Conservation (phyloP, 306 rosid species). For the Quercus wislizeni region DNA sequence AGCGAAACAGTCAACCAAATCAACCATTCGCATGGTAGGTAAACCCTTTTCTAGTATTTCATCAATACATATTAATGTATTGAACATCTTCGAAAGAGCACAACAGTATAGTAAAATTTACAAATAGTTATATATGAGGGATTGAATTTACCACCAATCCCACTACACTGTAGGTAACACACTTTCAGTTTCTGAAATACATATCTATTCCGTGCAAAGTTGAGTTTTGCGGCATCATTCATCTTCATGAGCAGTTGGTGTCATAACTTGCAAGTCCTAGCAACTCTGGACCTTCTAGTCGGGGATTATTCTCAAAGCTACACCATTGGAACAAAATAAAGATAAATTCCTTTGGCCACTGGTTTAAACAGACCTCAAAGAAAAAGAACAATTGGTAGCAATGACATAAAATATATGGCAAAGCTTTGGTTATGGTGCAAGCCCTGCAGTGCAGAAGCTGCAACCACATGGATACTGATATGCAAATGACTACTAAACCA, state of each 20-base stretch:
- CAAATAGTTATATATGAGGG: constrained; percentile 43
- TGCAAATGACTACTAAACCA: not conserved
- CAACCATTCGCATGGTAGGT: not conserved
- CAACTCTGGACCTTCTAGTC: constrained; percentile 94
- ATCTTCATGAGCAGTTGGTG: constrained; percentile 78
- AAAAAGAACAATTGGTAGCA: constrained; percentile 1
- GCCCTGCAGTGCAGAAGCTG: not conserved
- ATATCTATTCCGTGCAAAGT: constrained; percentile 33
- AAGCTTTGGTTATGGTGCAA: not conserved
- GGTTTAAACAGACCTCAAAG: not conserved
- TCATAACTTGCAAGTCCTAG: constrained; percentile 91
- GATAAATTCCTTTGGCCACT: constrained; percentile 16
- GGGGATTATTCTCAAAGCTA: constrained; percentile 87
- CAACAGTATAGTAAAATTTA: constrained; percentile 43
- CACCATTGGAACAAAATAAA: constrained; percentile 31
- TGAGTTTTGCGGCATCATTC: constrained; percentile 31
- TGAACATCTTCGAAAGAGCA: constrained; percentile 28
- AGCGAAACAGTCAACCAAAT: constrained; percentile 12
- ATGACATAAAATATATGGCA: not conserved
- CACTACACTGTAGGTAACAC: constrained; percentile 48
- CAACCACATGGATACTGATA: not conserved
- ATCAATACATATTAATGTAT: constrained; percentile 47
- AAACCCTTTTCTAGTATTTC: constrained; percentile 41
- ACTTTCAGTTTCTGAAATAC: constrained; percentile 37
- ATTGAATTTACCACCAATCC: constrained; percentile 45